Evolutionary conservation across 2,329 filamentous ascomycete genomes (phyloP).

Genomic region (Aspergillus sp.): DNA sequence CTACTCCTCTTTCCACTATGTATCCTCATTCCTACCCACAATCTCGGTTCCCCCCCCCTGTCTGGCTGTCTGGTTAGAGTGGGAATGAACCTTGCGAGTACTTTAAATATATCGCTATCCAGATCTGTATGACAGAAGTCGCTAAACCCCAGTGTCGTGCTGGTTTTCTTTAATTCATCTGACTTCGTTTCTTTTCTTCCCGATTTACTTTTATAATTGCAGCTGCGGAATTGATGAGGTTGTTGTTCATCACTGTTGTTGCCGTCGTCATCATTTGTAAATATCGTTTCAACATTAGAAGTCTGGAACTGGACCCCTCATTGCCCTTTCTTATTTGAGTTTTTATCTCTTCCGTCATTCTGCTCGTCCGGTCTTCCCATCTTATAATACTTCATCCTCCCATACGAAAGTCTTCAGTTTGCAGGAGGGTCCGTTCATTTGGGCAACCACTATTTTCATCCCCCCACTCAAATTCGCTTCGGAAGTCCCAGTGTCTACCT

Average conservation of each 20-base stretch:
- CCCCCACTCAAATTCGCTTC: constrained; percentile 12
- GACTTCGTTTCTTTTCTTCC: not conserved
- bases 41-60: not conserved
- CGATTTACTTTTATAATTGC: not conserved
- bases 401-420: not conserved
- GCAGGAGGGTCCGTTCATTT: constrained; percentile 1
- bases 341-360: not conserved
- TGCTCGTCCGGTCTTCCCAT: not conserved
- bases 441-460: constrained; percentile 1
- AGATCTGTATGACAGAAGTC: constrained; percentile 4
- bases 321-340: not conserved
- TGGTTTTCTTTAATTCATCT: not conserved
- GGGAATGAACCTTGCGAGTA: constrained; percentile 6
- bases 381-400: not conserved
- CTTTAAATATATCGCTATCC: constrained; percentile 10
- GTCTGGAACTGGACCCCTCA: not conserved
- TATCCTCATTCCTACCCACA: constrained; percentile 7
- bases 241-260: not conserved
- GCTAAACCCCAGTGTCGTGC: not conserved
- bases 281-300: not conserved
- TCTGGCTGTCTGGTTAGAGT: constrained; percentile 8
- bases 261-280: not conserved
- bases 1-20: constrained; percentile 1
- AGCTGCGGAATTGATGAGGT: not conserved
- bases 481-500: constrained; percentile 6